Evolutionary conservation across 129 eudicot genomes (phyloP).

Genomic region (Flaveria bidentis): DNA sequence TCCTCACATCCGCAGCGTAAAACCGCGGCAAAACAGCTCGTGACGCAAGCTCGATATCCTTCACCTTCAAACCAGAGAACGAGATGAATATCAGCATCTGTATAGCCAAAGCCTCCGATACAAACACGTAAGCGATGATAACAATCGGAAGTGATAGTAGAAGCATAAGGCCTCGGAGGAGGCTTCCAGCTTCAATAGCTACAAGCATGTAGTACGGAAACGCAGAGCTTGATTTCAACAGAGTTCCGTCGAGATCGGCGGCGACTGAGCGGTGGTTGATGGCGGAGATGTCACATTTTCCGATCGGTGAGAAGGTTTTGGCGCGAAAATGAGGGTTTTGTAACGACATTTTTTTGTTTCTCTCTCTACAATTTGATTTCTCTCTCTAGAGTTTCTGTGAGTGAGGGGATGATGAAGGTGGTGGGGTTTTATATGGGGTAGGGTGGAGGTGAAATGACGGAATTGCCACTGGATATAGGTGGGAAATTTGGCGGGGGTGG

Average conservation of each 20-base stretch:
- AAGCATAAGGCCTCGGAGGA: constrained; percentile 75
- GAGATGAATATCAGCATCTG: constrained; percentile 80
- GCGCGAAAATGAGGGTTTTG: constrained; percentile 43
- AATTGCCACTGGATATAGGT: constrained; percentile 34
- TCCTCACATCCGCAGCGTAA: constrained; percentile 73
- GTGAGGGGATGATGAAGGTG: constrained; percentile 16
- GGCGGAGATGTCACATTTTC: constrained; percentile 62
- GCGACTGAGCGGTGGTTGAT: constrained; percentile 65
- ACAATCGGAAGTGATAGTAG: constrained; percentile 71
- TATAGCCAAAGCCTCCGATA: constrained; percentile 85
- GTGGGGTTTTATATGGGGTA: constrained; percentile 32
- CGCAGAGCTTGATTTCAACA: constrained; percentile 62
- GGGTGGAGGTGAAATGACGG: constrained; percentile 5
- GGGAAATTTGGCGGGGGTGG: constrained; percentile 31
- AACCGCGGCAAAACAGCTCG: constrained; percentile 88
- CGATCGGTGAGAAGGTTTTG: constrained; percentile 55
- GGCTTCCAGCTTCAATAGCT: constrained; percentile 95
- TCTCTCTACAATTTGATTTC: constrained; percentile 10
- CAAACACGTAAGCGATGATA: constrained; percentile 68
- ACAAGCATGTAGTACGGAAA: constrained; percentile 98
- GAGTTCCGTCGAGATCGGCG: constrained; percentile 97
- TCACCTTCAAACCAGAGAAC: constrained; percentile 61
- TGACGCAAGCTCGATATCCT: constrained; percentile 92
- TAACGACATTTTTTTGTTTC: constrained; percentile 41
- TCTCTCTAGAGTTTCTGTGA: constrained; percentile 23